Conservation (phyloP, 805 yeast species). For the Tetrapisispora namnaoensis region DNA sequence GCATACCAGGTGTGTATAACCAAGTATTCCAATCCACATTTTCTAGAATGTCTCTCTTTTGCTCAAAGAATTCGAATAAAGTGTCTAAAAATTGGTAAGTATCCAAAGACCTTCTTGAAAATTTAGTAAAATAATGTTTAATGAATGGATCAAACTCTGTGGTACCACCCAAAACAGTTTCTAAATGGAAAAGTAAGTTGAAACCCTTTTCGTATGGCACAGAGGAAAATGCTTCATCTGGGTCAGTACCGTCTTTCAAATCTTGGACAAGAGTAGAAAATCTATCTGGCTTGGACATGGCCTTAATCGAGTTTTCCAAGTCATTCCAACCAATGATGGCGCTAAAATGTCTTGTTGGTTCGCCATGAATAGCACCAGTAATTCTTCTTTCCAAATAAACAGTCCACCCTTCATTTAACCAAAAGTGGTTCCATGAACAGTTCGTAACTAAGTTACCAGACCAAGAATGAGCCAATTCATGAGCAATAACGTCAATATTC, state of each 20-base stretch:
- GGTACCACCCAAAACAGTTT: slow-evolving; percentile 55
- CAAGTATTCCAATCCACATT: slow-evolving; percentile 77
- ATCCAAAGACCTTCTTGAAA: slow-evolving; percentile 62
- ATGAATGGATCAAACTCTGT: slow-evolving; percentile 68
- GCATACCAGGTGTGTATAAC: slow-evolving; percentile 77
- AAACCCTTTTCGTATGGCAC: slow-evolving; percentile 92
- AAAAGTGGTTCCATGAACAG: slow-evolving; percentile 86
- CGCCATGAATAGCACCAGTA: slow-evolving; percentile 69
- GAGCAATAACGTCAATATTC: slow-evolving; percentile 84
- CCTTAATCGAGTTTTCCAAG: slow-evolving; percentile 51
- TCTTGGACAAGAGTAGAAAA: slow-evolving; percentile 62
- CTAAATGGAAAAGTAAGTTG: slow-evolving; percentile 66
- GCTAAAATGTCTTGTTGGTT: slow-evolving; percentile 63
- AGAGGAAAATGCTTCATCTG: slow-evolving; percentile 80
- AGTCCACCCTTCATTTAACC: slow-evolving; percentile 96
- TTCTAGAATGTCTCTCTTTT: slow-evolving; percentile 46
- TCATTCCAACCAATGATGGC: slow-evolving; percentile 88
- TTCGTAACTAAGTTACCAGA: slow-evolving; percentile 86
- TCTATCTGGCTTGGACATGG: slow-evolving; percentile 48
- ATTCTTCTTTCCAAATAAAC: slow-evolving; percentile 84
- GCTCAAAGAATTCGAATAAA: slow-evolving; percentile 52
- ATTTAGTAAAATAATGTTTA: slow-evolving; percentile 63
- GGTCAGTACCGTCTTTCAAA: slow-evolving; percentile 61
- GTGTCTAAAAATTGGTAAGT: slow-evolving; percentile 73
- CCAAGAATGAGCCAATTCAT: slow-evolving; percentile 91